Conservation (phyloP, 2,329 filamentous ascomycete genomes). For the Drechslerella coelobrocha region DNA sequence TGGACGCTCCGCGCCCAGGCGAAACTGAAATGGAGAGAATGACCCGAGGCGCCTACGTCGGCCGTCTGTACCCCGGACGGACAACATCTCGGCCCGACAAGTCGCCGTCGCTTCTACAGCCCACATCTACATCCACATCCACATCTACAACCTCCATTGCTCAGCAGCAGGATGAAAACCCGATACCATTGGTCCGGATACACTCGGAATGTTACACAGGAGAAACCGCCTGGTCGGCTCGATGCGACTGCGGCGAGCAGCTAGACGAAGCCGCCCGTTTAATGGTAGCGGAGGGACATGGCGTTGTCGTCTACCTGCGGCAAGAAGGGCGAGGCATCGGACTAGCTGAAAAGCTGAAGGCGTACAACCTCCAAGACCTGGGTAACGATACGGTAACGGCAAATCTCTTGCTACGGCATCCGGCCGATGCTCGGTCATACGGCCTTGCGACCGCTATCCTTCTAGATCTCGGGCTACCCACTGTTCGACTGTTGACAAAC, state of each 20-base stretch:
- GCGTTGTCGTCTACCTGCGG: slow-evolving; percentile 92
- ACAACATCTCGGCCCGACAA: slow-evolving; percentile 62
- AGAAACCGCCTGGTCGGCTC: slow-evolving; percentile 96
- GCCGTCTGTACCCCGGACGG: slow-evolving; percentile 82
- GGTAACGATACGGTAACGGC: slow-evolving; percentile 98
- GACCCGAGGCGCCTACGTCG: slow-evolving; percentile 91
- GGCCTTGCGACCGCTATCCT: slow-evolving; percentile 96
- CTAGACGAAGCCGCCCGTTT: slow-evolving; percentile 92
- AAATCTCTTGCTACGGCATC: slow-evolving; percentile 86
- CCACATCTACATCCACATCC: slow-evolving; percentile 22
- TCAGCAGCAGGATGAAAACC: not conserved
- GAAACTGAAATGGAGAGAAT: slow-evolving; percentile 90
- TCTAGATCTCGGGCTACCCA: slow-evolving; percentile 77
- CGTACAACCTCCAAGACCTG: slow-evolving; percentile 95
- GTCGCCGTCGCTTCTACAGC: not conserved
- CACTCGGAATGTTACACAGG: slow-evolving; percentile 99
- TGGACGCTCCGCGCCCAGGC: slow-evolving; percentile 74
- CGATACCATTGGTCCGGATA: slow-evolving; percentile 82
- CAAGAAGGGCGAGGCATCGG: slow-evolving; percentile 97
- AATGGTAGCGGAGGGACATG: slow-evolving; percentile 77
- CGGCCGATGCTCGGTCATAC: slow-evolving; percentile 92
- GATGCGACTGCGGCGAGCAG: slow-evolving; percentile 97
- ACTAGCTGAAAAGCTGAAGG: slow-evolving; percentile 92
- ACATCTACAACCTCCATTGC: slow-evolving; percentile 10
- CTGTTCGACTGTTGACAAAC: slow-evolving; percentile 87